A percentile compares a stretch with the other conserved stretches of the same genome.
Evolutionary conservation across 2,329 filamentous ascomycete species (phyloP).

Genomic region (Xylaria sp.): DNA sequence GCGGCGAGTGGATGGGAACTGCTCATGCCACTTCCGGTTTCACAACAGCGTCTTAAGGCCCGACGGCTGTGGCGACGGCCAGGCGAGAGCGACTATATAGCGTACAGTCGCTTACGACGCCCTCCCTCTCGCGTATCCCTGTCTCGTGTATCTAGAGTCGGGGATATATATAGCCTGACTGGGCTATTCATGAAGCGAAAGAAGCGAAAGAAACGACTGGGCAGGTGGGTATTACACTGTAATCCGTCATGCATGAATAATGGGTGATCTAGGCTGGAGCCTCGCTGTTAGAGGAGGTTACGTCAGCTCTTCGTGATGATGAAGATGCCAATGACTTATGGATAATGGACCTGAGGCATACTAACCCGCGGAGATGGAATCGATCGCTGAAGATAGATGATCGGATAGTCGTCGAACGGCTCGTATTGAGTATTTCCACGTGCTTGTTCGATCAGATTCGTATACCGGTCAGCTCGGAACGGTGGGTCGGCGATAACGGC

Average conservation of each 20-base stretch:
- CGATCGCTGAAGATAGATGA: neutral
- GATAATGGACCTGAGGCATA: constrained; percentile 7
- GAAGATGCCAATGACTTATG: constrained; percentile 4
- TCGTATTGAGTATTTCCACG: constrained; percentile 1
- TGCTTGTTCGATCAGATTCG: constrained; percentile 2
- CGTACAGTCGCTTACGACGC: constrained; percentile 6
- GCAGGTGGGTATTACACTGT: constrained; percentile 9
- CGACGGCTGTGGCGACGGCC: constrained; percentile 6
- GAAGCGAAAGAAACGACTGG: neutral
- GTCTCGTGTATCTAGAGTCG: constrained; percentile 1
- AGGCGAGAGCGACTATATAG: constrained; percentile 2
- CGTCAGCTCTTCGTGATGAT: constrained; percentile 15
- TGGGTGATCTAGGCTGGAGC: constrained; percentile 3
- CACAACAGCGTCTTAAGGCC: constrained; percentile 8
- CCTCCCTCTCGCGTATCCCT: constrained; percentile 4
- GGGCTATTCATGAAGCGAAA: neutral
- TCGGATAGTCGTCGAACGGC: neutral
- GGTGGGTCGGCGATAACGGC: neutral
- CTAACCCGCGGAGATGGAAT: neutral
- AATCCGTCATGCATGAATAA: constrained; percentile 20
- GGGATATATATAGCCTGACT: neutral
- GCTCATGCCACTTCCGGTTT: constrained; percentile 11
- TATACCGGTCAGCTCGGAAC: neutral
- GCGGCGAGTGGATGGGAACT: constrained; percentile 1
- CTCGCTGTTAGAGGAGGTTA: constrained; percentile 9